Base-by-base conservation (phyloP, 108 stramenopile genomes). In the Nitzschia sp. region DNA sequence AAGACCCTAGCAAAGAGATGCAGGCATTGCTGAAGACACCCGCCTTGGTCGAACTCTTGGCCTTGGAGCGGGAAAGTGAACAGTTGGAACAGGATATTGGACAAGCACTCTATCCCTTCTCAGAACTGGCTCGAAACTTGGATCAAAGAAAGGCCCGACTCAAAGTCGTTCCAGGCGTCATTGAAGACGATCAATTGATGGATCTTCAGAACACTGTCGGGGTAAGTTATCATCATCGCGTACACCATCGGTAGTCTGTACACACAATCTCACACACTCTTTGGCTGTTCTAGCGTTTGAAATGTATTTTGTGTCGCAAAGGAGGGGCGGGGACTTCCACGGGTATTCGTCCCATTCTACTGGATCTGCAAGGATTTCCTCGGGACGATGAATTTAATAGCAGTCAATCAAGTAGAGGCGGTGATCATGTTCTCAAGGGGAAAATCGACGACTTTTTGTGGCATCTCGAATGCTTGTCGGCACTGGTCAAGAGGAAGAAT, bases 331-430 rank as follows among this genome's bases (percentile, higher is more conserved):
- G 89, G 35, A 82, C 86, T 44, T 90, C 89, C 23, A 76, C 84
- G 23, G 94, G 94, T 9, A 95, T 95, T 52, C 89, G 94, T 34
- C 89, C 94, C 21, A 76, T 95, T 2, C 63, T 95, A 44, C 62
- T 95, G 34, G 94, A 95, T 80, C 59, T 95, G 23, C 91, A 86
- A 71, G 76, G 84, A 26, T 74, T 92, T 22, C 89, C 82, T 32
- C 81, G 94, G 17, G 86, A 91, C 47, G 86, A 89, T 22, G 63
- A 68, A 62, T 56, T 58, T 19, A 30, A 25, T 5, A 2, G 23
- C 1, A 25, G n/a, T 45, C 33, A 30, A 9, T 2, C 21, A 28
- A 30, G 30, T 8, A 26, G 17, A 0, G 22, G 21, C 28, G 23
- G 38, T 0, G 17, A 27, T 38, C n/a, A n/a, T n/a, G n/a, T n/a